phyloP scores from a whole-genome alignment of 345 rosid genomes.

The Iberis pinnata region DNA sequence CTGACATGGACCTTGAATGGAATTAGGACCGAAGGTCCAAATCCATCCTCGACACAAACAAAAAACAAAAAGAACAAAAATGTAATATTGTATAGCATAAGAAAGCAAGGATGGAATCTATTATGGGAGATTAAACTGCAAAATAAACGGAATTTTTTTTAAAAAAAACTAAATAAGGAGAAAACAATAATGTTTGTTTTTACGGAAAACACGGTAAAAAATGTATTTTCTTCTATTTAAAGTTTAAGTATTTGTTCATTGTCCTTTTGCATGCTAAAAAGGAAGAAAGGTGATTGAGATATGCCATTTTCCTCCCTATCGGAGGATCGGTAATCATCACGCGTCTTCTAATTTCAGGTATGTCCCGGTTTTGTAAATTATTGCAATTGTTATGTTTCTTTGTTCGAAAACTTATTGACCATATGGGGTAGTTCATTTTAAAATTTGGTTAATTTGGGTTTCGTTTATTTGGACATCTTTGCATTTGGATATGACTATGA shows the following conservation, averaged over 20 bases:
- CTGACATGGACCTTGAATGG: no score
- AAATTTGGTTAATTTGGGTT: no score
- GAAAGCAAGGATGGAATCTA: constrained; percentile 13
- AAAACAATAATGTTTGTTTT: constrained; percentile 17
- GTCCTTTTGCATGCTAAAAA: not conserved
- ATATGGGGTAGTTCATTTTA: no score
- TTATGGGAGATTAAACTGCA: constrained; percentile 8
- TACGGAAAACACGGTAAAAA: constrained; percentile 19
- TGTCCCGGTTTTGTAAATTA: not conserved
- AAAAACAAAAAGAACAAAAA: no score
- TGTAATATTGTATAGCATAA: no score
- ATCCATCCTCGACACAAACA: no score
- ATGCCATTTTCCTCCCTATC: constrained; percentile 15
- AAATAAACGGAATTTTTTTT: not conserved
- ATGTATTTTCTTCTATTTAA: constrained; percentile 12
- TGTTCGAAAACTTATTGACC: no score
- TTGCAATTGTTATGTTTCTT: no score
- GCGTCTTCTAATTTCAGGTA: constrained; percentile 12
- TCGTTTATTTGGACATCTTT: no score
- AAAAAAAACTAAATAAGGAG: constrained; percentile 11
- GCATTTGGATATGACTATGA: no score
- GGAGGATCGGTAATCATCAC: constrained; percentile 2
- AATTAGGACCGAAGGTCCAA: no score
- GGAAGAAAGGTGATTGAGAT: not conserved
- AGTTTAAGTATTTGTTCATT: not conserved